These are phyloP conservation scores for Alnus rubra DNA, from an alignment of 306 rosid species.

Conservation along the genomic window DNA sequence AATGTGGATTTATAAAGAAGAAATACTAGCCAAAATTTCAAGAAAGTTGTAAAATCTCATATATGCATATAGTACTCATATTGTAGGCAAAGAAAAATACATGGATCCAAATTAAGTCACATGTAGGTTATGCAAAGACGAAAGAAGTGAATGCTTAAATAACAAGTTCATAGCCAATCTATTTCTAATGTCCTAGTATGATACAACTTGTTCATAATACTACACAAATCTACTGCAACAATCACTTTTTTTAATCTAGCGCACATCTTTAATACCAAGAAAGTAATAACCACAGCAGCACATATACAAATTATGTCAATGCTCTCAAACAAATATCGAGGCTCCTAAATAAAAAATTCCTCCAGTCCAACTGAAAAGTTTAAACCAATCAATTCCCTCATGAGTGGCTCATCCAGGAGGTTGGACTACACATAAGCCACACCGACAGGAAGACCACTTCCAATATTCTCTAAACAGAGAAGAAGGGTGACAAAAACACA, in stretches of 20 bases:
- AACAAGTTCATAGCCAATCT: not conserved
- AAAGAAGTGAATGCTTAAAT: not conserved
- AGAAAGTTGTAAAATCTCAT: not conserved
- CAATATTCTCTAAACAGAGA: not conserved
- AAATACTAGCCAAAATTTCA: not conserved
- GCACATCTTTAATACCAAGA: not conserved
- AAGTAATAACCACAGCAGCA: not conserved
- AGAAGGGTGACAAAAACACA: not conserved
- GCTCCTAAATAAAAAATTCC: not conserved
- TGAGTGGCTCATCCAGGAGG: not conserved
- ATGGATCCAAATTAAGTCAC: not conserved
- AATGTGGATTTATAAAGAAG: not conserved
- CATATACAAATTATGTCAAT: not conserved
- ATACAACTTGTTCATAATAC: not conserved
- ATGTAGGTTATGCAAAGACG: not conserved
- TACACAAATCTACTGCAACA: not conserved
- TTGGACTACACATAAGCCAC: not conserved
- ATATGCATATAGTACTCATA: not conserved
- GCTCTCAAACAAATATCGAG: not conserved
- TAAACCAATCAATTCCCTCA: not conserved
- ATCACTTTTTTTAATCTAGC: not conserved
- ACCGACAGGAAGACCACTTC: not conserved
- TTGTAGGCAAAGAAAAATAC: not conserved
- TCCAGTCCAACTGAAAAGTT: not conserved
- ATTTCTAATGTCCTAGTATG: not conserved